These are phyloP conservation scores for Coix lacrymajobi DNA, from an alignment of 176 grass and related monocot species.

Conservation along the genomic window DNA sequence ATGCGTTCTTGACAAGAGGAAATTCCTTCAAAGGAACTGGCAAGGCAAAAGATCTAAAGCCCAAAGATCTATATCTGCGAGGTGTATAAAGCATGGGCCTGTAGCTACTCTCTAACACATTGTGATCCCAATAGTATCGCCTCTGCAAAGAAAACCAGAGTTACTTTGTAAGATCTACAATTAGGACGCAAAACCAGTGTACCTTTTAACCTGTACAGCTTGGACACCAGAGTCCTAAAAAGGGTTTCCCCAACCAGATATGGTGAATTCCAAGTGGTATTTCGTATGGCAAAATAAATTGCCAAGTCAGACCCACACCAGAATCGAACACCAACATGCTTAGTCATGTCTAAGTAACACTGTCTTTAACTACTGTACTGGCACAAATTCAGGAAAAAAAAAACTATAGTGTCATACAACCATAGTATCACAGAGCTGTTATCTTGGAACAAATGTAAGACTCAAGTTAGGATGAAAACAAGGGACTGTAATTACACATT, in stretches of 20 bases:
- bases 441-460: neutral
- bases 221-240: neutral
- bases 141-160: constrained; percentile 43
- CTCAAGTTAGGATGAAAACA: constrained; percentile 1
- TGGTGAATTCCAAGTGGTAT: neutral
- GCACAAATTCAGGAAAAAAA: neutral
- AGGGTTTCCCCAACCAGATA: neutral
- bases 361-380: neutral
- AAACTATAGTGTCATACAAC: neutral
- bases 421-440: neutral
- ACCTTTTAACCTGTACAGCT: neutral
- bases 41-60: constrained; percentile 49
- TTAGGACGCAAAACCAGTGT: neutral
- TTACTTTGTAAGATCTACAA: constrained; percentile 5
- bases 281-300: neutral
- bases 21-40: constrained; percentile 49
- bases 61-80: constrained; percentile 39
- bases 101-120: constrained; percentile 45
- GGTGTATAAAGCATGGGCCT: constrained; percentile 41
- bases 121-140: constrained; percentile 35
- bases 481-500: neutral
- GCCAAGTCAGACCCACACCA: neutral
- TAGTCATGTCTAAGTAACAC: neutral
- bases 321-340: neutral
- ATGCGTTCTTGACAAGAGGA: constrained; percentile 70